Conservation (phyloP, 805 yeast species). For the Helenozyma baotianmanensis region DNA sequence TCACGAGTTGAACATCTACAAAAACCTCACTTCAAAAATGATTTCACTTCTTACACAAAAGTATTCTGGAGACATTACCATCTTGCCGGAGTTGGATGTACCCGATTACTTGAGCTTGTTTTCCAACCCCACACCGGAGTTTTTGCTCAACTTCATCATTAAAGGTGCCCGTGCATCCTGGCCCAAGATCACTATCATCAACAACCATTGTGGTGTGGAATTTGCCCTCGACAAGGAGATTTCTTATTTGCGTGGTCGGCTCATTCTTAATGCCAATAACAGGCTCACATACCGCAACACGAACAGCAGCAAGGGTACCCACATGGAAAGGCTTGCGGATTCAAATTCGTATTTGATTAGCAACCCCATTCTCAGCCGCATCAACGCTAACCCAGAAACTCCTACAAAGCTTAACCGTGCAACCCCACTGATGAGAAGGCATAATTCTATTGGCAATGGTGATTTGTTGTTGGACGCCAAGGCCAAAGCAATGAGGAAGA, state of each 20-base stretch:
- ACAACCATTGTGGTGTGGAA: conserved; percentile 87
- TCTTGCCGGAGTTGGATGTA: conserved; percentile 69
- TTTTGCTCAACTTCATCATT: conserved; percentile 60
- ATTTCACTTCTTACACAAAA: conserved; percentile 77
- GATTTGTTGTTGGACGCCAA: conserved; percentile 1
- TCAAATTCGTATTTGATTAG: conserved; percentile 12
- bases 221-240: conserved; percentile 82
- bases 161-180: conserved; percentile 92
- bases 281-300: conserved; percentile 8
- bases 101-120: conserved; percentile 60
- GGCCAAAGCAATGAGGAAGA: background rate
- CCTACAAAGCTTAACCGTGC: background rate
- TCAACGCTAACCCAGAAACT: background rate
- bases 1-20: conserved; percentile 72
- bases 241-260: conserved; percentile 55
- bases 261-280: conserved; percentile 35
- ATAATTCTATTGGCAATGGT: conserved; percentile 14
- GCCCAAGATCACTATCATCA: conserved; percentile 83
- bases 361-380: conserved; percentile 9
- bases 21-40: conserved; percentile 66
- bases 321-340: background rate
- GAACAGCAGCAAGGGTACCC: background rate
- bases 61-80: conserved; percentile 92
- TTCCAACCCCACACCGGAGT: conserved; percentile 77
- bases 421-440: conserved; percentile 21